Evolutionary conservation across 2,329 filamentous ascomycete genomes (phyloP).

Genomic region (Macroventuria anomochaeta): DNA sequence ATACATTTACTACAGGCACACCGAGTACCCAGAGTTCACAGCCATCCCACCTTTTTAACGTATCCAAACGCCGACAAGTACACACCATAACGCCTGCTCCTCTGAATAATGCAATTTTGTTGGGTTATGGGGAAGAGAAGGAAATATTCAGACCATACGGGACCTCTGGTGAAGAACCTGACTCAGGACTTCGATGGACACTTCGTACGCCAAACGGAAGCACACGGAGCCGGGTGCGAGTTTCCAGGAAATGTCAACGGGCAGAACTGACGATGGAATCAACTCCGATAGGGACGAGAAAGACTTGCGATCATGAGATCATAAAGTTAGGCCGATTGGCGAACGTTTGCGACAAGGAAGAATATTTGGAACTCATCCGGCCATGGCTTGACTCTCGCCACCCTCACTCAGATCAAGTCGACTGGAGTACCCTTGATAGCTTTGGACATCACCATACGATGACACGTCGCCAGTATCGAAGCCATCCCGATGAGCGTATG

Average conservation of each 20-base stretch:
- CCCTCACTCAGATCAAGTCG: background rate
- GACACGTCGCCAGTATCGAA: background rate
- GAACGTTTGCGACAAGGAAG: too few relatives aligned
- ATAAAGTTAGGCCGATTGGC: too few relatives aligned
- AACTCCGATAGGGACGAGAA: too few relatives aligned
- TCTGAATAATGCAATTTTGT: background rate
- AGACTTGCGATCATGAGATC: too few relatives aligned
- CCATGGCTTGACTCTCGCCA: background rate
- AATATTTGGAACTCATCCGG: too few relatives aligned
- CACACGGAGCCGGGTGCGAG: too few relatives aligned
- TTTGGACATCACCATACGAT: background rate
- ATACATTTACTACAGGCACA: background rate
- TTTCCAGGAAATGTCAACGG: too few relatives aligned
- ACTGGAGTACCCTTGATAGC: background rate
- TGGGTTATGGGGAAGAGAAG: background rate
- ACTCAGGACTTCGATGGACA: too few relatives aligned
- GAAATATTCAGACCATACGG: background rate
- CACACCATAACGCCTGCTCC: background rate
- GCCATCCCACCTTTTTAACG: background rate
- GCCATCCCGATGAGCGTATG: background rate
- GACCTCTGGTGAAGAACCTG: too few relatives aligned
- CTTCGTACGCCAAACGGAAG: too few relatives aligned
- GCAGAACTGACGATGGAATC: too few relatives aligned
- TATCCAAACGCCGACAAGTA: background rate
- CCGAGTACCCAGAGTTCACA: background rate